These are phyloP conservation scores for Takashimella koratensis DNA, from an alignment of 1,284 basidiomycete species.

Conservation along the genomic window DNA sequence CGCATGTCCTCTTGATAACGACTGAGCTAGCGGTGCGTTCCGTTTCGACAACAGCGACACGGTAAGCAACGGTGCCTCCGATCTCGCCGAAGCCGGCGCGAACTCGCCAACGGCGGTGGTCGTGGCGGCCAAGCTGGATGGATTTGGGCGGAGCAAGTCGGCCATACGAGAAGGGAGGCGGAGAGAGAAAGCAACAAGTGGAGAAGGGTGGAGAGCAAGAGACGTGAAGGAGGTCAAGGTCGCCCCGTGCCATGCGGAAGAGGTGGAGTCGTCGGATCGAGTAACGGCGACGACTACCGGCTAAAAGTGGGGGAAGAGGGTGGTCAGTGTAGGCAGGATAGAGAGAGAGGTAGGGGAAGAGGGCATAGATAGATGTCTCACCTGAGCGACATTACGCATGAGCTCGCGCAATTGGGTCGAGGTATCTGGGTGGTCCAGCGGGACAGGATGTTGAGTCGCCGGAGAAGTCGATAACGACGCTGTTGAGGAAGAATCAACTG, in stretches of 20 bases:
- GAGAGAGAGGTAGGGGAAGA: not conserved
- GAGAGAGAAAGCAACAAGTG: constrained; percentile 80
- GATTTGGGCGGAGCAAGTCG: constrained; percentile 53
- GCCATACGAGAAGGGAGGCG: constrained; percentile 86
- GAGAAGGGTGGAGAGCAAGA: constrained; percentile 80
- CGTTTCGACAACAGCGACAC: not conserved
- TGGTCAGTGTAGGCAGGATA: too few relatives aligned
- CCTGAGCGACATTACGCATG: constrained; percentile 49
- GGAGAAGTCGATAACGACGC: too few relatives aligned
- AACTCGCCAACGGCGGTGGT: too few relatives aligned
- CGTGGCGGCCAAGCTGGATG: too few relatives aligned
- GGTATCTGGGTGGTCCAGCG: too few relatives aligned
- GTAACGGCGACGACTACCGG: constrained; percentile 47
- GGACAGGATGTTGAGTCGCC: too few relatives aligned
- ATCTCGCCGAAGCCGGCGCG: too few relatives aligned
- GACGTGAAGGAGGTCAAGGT: constrained; percentile 89
- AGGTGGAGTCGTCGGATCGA: constrained; percentile 7
- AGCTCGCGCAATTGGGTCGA: constrained; percentile 30
- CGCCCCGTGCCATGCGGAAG: constrained; percentile 64
- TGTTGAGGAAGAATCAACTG: too few relatives aligned
- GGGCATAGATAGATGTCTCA: constrained; percentile 17
- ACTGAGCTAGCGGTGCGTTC: not conserved
- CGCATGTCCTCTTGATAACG: not conserved
- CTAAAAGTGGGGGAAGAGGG: constrained; percentile 20
- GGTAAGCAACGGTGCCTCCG: too few relatives aligned